Conservation (phyloP, 164 flowering plant species). For the Piper betle region DNA sequence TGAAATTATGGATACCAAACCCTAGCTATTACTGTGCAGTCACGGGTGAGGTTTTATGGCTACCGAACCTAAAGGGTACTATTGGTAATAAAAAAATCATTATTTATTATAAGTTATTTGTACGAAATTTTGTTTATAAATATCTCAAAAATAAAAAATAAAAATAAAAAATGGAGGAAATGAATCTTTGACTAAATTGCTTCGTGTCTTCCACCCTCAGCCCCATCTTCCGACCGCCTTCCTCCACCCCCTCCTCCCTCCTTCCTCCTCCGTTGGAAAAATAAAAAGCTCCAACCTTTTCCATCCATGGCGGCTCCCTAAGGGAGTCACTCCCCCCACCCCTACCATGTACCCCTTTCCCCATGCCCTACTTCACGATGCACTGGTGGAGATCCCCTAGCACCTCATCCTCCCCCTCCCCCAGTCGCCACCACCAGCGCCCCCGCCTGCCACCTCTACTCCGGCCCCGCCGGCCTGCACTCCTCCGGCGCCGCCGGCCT, state of each 20-base stretch:
- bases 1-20: too few relatives aligned
- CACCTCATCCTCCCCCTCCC: neutral
- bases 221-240: neutral
- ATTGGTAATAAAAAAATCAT: too few relatives aligned
- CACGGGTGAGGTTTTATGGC: too few relatives aligned
- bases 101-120: too few relatives aligned
- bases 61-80: too few relatives aligned
- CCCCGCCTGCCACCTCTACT: conserved; percentile 4
- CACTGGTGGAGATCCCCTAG: neutral
- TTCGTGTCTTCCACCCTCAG: neutral
- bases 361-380: neutral
- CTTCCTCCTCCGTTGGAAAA: neutral
- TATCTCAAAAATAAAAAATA: too few relatives aligned
- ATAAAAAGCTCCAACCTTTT: neutral
- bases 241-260: neutral
- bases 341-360: neutral
- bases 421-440: neutral
- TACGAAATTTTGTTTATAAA: too few relatives aligned
- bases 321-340: neutral
- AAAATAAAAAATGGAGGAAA: too few relatives aligned
- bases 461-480: conserved; percentile 1
- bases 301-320: neutral
- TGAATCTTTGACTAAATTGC: neutral
- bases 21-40: too few relatives aligned
- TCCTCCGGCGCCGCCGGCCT: neutral